phyloP scores from a whole-genome alignment of 345 rosid genomes.

The Salix viminalis region DNA sequence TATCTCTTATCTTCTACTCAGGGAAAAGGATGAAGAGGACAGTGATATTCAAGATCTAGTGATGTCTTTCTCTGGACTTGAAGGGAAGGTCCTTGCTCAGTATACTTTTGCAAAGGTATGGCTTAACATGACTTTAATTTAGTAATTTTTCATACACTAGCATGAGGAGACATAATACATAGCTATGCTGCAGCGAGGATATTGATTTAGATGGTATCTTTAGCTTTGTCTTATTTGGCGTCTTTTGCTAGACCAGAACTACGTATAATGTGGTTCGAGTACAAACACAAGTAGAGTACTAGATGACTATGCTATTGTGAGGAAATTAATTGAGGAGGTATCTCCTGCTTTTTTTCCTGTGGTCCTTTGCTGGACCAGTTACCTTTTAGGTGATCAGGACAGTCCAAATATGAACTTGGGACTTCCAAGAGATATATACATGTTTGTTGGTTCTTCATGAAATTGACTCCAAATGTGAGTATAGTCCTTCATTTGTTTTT shows the following conservation, averaged over 20 bases:
- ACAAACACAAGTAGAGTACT: background rate
- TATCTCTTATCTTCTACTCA: slow-evolving; percentile 27
- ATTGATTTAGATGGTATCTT: background rate
- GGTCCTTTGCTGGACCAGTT: background rate
- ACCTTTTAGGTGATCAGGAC: background rate
- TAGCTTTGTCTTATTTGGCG: background rate
- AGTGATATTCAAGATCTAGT: slow-evolving; percentile 74
- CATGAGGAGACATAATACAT: background rate
- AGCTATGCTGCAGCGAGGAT: background rate
- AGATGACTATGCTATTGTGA: background rate
- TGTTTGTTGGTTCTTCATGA: background rate
- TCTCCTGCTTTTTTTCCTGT: background rate
- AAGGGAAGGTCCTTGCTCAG: slow-evolving; percentile 84
- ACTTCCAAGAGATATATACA: background rate
- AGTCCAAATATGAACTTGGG: background rate
- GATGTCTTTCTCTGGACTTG: slow-evolving; percentile 68
- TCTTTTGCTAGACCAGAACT: background rate
- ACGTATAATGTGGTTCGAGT: background rate
- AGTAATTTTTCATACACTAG: background rate
- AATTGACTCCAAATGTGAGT: background rate
- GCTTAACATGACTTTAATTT: background rate
- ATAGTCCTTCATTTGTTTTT: background rate
- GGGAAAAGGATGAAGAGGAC: slow-evolving; percentile 63
- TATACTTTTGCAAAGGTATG: slow-evolving; percentile 92
- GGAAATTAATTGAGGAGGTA: background rate